Base-by-base conservation (phyloP, 208 protist species). In the Leishmania tropica region DNA sequence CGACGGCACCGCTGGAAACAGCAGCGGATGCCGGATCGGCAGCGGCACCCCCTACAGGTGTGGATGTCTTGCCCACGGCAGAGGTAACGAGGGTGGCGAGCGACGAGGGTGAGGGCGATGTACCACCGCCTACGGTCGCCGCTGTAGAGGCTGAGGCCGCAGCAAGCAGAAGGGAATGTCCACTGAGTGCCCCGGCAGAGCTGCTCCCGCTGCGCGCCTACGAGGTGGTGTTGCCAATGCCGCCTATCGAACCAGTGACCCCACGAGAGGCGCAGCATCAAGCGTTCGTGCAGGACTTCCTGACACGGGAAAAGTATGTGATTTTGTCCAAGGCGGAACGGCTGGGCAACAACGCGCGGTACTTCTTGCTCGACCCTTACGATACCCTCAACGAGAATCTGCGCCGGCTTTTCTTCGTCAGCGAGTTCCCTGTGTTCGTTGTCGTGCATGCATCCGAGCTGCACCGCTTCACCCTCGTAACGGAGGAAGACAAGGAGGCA, bases 341-440 rank as follows among this genome's bases (percentile, higher is more conserved):
- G 15, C 80, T 98, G 17, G 93, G 93, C 37, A 83, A 58, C 31
- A 79, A 88, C 56, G 80, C 68, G 10, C 85, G 88, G 60, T 98
- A 94, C 79, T 97, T 98, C 73, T 78, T 78, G 17, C 78, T 98
- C 0, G 78, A 90, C 31, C 85, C 88, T 0, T 71, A 83, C 35
- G 75, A 87, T 28, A 96, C 95, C 35, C 81, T 98, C 21, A 92
- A 95, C 71, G 92, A 96, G 60, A 90, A 87, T 58, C 70, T 98
- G 53, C 93, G 95, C 35, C 86, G 81, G 0, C 80, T 98, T 19
- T 98, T 96, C 81, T 97, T 96, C 70, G 85, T 98, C 7, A 97
- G 90, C 72, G 95, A 98, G 88, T 98, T 90, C 75, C 95, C 95
- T 31, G 90, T 94, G 13, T 93, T 98, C 67, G 78, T 90, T 10